These are phyloP conservation scores for Calonectria montana DNA, from an alignment of 2,329 filamentous ascomycete species.

Conservation along the genomic window DNA sequence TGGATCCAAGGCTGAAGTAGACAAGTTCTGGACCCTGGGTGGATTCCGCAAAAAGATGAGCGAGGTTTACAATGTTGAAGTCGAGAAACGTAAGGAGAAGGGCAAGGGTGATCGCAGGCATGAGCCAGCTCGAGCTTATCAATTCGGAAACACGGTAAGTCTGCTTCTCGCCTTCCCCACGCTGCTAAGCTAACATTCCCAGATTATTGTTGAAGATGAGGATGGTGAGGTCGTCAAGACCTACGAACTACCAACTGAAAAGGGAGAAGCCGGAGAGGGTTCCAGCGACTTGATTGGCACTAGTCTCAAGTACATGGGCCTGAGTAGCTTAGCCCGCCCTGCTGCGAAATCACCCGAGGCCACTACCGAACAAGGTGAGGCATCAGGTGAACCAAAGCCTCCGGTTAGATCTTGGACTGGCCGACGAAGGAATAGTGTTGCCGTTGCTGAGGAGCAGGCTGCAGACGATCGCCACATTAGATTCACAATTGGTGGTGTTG, in stretches of 20 bases:
- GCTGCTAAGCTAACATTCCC: constrained; percentile 42
- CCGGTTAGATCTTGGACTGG: constrained; percentile 61
- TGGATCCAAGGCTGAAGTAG: constrained; percentile 28
- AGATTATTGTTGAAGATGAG: constrained; percentile 89
- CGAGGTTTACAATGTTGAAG: constrained; percentile 68
- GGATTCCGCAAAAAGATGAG: constrained; percentile 63
- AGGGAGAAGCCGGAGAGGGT: constrained; percentile 47
- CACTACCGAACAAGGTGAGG: constrained; percentile 47
- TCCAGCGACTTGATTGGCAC: constrained; percentile 54
- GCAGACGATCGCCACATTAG: constrained; percentile 78
- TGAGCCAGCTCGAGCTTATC: constrained; percentile 84
- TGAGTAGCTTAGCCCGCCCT: constrained; percentile 57
- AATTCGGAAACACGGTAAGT: constrained; percentile 82
- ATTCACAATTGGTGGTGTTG: constrained; percentile 81
- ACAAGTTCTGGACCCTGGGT: constrained; percentile 48
- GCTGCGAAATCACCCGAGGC: constrained; percentile 49
- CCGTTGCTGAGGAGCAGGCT: constrained; percentile 56
- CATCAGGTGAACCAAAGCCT: constrained; percentile 49
- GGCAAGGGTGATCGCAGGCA: constrained; percentile 69
- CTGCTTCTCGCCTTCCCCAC: background rate
- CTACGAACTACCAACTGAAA: constrained; percentile 76
- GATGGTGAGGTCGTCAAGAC: constrained; percentile 89
- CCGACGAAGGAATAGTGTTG: constrained; percentile 52
- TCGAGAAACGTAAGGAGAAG: constrained; percentile 72
- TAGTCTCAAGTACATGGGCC: constrained; percentile 66